Percentiles rank a stretch among this genome's conserved stretches.
Conservation (phyloP, 1,284 basidiomycete species). For the Boletellus deceptivus region DNA sequence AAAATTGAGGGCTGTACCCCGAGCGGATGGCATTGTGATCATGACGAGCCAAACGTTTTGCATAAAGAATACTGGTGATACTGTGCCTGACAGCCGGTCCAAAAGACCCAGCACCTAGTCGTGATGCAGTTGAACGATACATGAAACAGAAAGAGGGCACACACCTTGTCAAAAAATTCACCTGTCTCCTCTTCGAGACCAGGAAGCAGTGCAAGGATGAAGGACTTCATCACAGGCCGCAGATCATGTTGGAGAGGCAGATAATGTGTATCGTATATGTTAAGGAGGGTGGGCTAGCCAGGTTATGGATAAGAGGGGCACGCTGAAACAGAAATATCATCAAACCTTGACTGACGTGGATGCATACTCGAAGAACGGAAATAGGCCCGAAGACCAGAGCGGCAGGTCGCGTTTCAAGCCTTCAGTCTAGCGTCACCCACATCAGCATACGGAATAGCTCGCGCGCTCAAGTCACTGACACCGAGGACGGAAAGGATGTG, state of each 20-base stretch:
- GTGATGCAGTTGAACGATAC: constrained; percentile 13
- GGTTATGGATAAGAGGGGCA: not conserved
- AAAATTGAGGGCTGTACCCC: constrained; percentile 87
- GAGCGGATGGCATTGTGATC: constrained; percentile 83
- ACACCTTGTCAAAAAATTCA: constrained; percentile 93
- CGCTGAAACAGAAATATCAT: constrained; percentile 1
- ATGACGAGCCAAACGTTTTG: constrained; percentile 95
- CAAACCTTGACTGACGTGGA: constrained; percentile 88
- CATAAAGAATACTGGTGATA: constrained; percentile 87
- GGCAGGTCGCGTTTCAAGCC: constrained; percentile 86
- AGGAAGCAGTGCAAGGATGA: constrained; percentile 90
- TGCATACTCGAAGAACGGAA: constrained; percentile 98
- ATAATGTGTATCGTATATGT: constrained; percentile 88
- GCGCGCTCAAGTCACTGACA: constrained; percentile 46
- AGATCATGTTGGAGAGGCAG: constrained; percentile 81
- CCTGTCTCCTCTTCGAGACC: constrained; percentile 95
- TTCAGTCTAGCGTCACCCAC: constrained; percentile 58
- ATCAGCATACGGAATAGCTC: constrained; percentile 2
- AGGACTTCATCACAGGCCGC: constrained; percentile 89
- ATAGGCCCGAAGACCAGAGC: constrained; percentile 94
- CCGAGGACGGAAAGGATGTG: constrained; percentile 91
- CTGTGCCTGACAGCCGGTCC: constrained; percentile 78
- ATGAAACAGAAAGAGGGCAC: constrained; percentile 12
- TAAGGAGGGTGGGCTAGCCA: constrained; percentile 74
- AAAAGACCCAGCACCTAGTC: constrained; percentile 78